phyloP scores from a whole-genome alignment of 2,329 filamentous ascomycete species.

The Pseudogymnoascus sp. region DNA sequence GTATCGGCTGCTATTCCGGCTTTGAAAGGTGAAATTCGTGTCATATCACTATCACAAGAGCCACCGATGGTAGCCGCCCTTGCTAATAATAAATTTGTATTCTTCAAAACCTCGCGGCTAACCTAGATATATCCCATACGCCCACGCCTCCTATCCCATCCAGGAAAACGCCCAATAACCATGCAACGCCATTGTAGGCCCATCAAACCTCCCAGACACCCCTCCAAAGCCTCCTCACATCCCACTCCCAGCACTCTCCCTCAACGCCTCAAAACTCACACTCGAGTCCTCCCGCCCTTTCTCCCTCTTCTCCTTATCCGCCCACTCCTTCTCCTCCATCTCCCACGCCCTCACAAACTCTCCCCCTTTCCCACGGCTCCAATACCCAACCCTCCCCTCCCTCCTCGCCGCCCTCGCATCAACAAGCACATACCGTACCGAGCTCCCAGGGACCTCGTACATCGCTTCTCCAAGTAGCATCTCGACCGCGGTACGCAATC shows the following conservation, averaged over 20 bases:
- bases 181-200: not conserved
- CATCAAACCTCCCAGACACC: not conserved
- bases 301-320: conserved; percentile 15
- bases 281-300: conserved; percentile 12
- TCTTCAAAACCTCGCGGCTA: not conserved
- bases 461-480: conserved; percentile 71
- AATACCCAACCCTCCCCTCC: conserved; percentile 54
- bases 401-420: conserved; percentile 57
- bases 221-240: conserved; percentile 18
- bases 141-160: not conserved
- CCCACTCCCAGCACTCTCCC: conserved; percentile 25
- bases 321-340: conserved; percentile 49
- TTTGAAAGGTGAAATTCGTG: not conserved
- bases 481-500: conserved; percentile 75
- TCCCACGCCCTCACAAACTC: conserved; percentile 63
- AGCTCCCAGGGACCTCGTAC: conserved; percentile 62
- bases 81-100: not conserved
- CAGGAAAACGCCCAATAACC: not conserved
- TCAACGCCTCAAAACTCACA: conserved; percentile 25
- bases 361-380: conserved; percentile 64
- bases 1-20: not conserved
- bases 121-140: not conserved
- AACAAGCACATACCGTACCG: conserved; percentile 65
- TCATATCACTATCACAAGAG: not conserved
- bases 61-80: not conserved